Base-by-base conservation (phyloP, 805 yeast genomes). In the Metschnikowia proteae region DNA sequence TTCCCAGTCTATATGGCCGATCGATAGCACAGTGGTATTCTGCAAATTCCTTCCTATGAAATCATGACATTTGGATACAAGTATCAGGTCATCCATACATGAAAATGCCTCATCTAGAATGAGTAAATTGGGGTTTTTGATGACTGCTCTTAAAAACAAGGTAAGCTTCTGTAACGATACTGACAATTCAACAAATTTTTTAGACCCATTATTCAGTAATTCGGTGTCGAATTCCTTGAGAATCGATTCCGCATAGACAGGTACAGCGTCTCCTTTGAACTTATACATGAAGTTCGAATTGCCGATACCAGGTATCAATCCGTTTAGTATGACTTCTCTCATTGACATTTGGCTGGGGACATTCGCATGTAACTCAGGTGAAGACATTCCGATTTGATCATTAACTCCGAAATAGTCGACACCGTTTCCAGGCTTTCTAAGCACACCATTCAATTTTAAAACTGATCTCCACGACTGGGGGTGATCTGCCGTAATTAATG, bases 41-140 rank as follows among this genome's bases (percentile, higher is more conserved):
- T 38, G 26, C 45, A 64, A 55, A 2, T 60, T 46, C 5, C 48
- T 42, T 7, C 54, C 56, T 11, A 73, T 57, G 13, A 68, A 43
- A 6, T 52, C 48, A 48, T 71, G 76, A 50, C 77, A 73, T 48
- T 58, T 51, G 6, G 52, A 42, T 61, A 72, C 61, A 33, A 71
- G 34, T 6, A 38, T 47, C 38, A 53, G 58, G 31, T 81, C 83
- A 35, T 85, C 87, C 94, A 92, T 88, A 11, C 90, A 95, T 23
- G 96, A 87, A 50, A 92, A 81, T 0, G 98, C 96, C 70, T 92
- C 99, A 65, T 92, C 99, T 2, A 92, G 70, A 41, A 92, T 84
- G 45, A 92, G 71, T 1, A 92, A 68, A 43, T 80, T 78, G 0
- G 99, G 99, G 53, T 80, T 71, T 63, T 87, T 88, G 37, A 88